Percentiles rank a stretch among this genome's conserved stretches.
Conservation (phyloP, 495 filamentous ascomycete species). For the Chaetomidium leptoderma region DNA sequence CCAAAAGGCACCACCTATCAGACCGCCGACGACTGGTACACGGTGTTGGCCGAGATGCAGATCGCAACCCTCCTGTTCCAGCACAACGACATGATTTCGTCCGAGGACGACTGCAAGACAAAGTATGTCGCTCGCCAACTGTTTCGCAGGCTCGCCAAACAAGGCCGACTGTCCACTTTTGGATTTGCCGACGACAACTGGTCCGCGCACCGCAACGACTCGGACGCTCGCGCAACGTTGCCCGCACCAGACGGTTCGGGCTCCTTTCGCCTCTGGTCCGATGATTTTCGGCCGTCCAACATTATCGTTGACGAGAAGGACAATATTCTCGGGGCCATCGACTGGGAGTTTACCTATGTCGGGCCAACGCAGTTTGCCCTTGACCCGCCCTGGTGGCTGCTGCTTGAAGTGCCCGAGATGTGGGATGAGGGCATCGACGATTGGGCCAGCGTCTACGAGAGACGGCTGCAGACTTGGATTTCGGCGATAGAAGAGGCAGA, state of each 20-base stretch:
- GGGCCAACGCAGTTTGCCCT: conserved; percentile 43
- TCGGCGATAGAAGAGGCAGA: too few relatives aligned
- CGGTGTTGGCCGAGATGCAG: not conserved
- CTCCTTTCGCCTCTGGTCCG: conserved; percentile 41
- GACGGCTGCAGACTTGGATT: too few relatives aligned
- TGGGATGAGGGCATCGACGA: too few relatives aligned
- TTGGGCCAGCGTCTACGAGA: too few relatives aligned
- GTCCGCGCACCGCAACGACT: not conserved
- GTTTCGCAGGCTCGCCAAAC: not conserved
- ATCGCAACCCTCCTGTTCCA: not conserved
- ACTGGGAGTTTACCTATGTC: conserved; percentile 44
- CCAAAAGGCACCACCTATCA: not conserved
- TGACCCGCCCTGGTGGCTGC: conserved; percentile 44
- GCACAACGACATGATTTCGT: not conserved
- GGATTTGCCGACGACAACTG: not conserved
- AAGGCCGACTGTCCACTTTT: not conserved
- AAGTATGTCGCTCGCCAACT: not conserved
- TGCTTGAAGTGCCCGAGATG: conserved; percentile 32
- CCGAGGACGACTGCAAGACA: not conserved
- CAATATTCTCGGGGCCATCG: conserved; percentile 41
- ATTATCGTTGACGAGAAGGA: conserved; percentile 41
- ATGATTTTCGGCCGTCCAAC: conserved; percentile 41
- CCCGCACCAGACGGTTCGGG: conserved; percentile 33
- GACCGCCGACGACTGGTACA: conserved; percentile 23
- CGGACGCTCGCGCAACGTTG: conserved; percentile 36